Conservation (phyloP, 2,329 filamentous ascomycete genomes). For the Fusarium ambrosium region DNA sequence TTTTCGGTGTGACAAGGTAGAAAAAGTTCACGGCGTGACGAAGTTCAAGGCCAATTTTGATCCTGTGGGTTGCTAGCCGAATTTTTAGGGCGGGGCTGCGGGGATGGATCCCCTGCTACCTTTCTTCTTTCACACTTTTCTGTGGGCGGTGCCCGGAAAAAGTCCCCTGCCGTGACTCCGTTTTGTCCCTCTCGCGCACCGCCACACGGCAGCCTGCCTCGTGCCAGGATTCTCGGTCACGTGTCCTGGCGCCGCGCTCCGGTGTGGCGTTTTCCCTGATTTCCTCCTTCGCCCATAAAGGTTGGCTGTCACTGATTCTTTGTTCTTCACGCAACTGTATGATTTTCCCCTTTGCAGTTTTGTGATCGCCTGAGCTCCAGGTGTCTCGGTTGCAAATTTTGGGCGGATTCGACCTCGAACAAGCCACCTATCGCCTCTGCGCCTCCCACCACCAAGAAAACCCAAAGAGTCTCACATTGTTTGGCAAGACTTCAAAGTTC, state of each 20-base stretch:
- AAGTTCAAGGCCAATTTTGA: conserved; percentile 48
- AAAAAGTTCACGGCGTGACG: conserved; percentile 47
- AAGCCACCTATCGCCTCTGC: conserved; percentile 40
- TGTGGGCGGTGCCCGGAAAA: no score
- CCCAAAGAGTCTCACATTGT: conserved; percentile 14
- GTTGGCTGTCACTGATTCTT: conserved; percentile 45
- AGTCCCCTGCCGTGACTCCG: conserved; percentile 3
- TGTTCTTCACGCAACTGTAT: conserved; percentile 40
- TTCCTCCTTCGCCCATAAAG: conserved; percentile 45
- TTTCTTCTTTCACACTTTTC: background rate
- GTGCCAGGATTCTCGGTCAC: conserved; percentile 21
- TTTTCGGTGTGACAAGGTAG: conserved; percentile 50
- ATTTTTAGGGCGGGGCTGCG: conserved; percentile 38
- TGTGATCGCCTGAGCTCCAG: conserved; percentile 43
- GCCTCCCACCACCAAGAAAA: conserved; percentile 37
- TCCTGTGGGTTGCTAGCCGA: conserved; percentile 51
- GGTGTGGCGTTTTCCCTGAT: conserved; percentile 45
- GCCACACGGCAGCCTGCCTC: conserved; percentile 35
- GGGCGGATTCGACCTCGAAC: conserved; percentile 38
- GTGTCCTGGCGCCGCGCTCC: conserved; percentile 30
- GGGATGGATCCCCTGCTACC: background rate
- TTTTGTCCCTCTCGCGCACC: conserved; percentile 35
- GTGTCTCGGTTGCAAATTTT: conserved; percentile 37
- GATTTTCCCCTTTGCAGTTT: conserved; percentile 37
- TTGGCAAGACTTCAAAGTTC: conserved; percentile 37